Conservation (phyloP, 768 basidiomycete genomes). For the Tulasnella calospora region DNA sequence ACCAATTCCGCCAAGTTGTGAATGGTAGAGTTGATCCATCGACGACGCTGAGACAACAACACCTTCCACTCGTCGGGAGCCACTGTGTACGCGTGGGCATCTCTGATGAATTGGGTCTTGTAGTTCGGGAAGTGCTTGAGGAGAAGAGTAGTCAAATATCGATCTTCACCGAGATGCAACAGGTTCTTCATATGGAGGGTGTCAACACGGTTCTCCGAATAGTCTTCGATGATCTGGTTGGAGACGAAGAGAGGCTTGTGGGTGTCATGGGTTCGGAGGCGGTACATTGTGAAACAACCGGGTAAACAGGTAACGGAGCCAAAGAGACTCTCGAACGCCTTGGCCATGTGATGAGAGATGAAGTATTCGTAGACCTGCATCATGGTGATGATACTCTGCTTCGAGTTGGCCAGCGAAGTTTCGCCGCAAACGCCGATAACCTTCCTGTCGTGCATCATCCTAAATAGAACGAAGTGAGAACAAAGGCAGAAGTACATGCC, state of each 20-base stretch:
- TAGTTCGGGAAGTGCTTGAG: slow-evolving; percentile 91
- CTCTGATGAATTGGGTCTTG: slow-evolving; percentile 94
- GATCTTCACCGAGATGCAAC: slow-evolving; percentile 96
- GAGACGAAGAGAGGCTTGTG: slow-evolving; percentile 93
- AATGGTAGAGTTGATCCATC: slow-evolving; percentile 99
- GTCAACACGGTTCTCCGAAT: slow-evolving; percentile 93
- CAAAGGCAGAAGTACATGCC: background rate
- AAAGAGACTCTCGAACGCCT: slow-evolving; percentile 94
- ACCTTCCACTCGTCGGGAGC: slow-evolving; percentile 96
- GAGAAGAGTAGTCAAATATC: slow-evolving; percentile 91
- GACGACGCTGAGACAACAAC: slow-evolving; percentile 89
- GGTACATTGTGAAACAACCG: slow-evolving; percentile 98
- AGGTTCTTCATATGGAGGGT: slow-evolving; percentile 99
- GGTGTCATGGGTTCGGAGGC: slow-evolving; percentile 87
- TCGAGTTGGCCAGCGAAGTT: slow-evolving; percentile 85
- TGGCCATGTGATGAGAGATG: slow-evolving; percentile 97
- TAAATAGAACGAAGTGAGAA: slow-evolving; percentile 34
- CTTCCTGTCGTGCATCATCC: slow-evolving; percentile 96
- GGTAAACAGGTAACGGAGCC: slow-evolving; percentile 98
- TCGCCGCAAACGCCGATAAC: slow-evolving; percentile 94
- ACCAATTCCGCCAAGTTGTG: slow-evolving; percentile 94
- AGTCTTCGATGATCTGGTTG: slow-evolving; percentile 84
- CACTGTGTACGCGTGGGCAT: slow-evolving; percentile 90
- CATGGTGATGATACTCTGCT: slow-evolving; percentile 94
- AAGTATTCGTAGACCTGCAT: slow-evolving; percentile 99